phyloP scores from a whole-genome alignment of 2,329 filamentous ascomycete species.

The Aureobasidium zeae region DNA sequence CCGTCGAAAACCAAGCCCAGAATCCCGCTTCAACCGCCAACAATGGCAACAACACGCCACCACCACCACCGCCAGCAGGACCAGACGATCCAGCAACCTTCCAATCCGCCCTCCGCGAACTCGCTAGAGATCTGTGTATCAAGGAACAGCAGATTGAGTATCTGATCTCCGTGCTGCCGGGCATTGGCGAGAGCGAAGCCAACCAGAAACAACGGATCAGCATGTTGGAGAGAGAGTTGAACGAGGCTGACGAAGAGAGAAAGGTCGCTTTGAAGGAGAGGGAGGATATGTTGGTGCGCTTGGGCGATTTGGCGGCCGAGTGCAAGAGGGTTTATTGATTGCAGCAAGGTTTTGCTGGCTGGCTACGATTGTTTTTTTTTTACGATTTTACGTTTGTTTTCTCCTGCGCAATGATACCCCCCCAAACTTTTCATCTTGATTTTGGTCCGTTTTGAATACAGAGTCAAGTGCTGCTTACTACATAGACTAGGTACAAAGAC shows the following conservation, averaged over 20 bases:
- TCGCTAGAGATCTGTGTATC: constrained; percentile 65
- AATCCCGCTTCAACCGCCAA: constrained; percentile 17
- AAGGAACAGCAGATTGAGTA: constrained; percentile 79
- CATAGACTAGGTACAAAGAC: no score
- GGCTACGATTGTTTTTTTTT: no score
- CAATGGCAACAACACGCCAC: constrained; percentile 16
- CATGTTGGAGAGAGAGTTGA: constrained; percentile 36
- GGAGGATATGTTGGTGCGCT: constrained; percentile 33
- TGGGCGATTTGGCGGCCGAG: constrained; percentile 41
- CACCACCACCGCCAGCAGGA: constrained; percentile 28
- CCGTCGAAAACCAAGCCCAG: constrained; percentile 7
- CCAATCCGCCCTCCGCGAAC: constrained; percentile 57
- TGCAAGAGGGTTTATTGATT: constrained; percentile 28
- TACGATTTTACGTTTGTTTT: background rate
- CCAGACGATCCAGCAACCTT: constrained; percentile 56
- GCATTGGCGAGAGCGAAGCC: constrained; percentile 66
- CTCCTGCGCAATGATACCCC: no score
- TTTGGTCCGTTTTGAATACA: no score
- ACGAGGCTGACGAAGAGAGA: constrained; percentile 35
- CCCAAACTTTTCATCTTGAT: no score
- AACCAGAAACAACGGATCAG: constrained; percentile 58
- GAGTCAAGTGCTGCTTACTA: no score
- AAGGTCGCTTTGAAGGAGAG: constrained; percentile 34
- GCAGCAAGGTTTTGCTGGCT: no score
- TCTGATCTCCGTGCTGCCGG: constrained; percentile 64